phyloP scores from a whole-genome alignment of 768 basidiomycete genomes.

The Lactarius indigo region DNA sequence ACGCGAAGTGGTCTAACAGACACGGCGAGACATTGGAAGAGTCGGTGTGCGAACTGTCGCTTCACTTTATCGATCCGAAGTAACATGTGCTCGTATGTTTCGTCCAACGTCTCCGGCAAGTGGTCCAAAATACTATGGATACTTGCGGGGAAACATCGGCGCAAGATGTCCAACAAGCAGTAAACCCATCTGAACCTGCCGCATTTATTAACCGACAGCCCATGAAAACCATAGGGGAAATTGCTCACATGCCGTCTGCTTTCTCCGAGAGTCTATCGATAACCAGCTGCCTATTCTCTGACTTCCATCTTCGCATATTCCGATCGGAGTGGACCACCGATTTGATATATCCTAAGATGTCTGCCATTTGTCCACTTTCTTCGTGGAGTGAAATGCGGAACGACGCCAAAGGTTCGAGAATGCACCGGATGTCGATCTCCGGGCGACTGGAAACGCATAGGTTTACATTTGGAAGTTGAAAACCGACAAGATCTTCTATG shows the following conservation, averaged over 20 bases:
- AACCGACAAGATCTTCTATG: too few relatives aligned
- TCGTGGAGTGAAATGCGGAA: too few relatives aligned
- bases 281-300: neutral
- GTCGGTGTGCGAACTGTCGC: neutral
- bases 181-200: constrained; percentile 3
- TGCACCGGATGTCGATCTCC: too few relatives aligned
- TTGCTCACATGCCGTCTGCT: constrained; percentile 2
- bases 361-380: too few relatives aligned
- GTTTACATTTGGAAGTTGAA: too few relatives aligned
- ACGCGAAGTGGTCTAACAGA: constrained; percentile 6
- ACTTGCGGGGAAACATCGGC: neutral
- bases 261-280: neutral
- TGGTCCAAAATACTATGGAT: neutral
- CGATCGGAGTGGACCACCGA: too few relatives aligned
- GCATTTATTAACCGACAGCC: neutral
- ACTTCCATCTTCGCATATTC: neutral
- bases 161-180: neutral
- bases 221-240: neutral
- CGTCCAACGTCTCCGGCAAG: constrained; percentile 4
- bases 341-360: too few relatives aligned
- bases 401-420: too few relatives aligned
- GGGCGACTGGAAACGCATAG: too few relatives aligned
- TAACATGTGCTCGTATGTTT: neutral
- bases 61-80: neutral
- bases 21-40: constrained; percentile 9